A percentile compares a stretch with the other conserved stretches of the same genome.
Conservation (phyloP, 2,329 filamentous ascomycete species). For the Eurotiales sp. region DNA sequence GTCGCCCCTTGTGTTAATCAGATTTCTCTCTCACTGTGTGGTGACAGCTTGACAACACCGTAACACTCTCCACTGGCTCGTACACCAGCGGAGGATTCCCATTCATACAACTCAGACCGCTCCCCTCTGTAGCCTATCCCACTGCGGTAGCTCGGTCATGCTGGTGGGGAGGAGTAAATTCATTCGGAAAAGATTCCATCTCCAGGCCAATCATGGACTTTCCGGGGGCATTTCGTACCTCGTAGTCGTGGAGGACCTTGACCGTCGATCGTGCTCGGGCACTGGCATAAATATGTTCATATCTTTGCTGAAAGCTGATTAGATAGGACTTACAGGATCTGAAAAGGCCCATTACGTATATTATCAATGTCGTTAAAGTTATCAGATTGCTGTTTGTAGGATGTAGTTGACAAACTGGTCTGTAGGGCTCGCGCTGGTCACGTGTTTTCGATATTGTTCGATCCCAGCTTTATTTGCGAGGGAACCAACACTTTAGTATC, state of each 20-base stretch:
- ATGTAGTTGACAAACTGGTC: too few relatives aligned
- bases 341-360: too few relatives aligned
- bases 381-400: too few relatives aligned
- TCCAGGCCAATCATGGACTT: background rate
- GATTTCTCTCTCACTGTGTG: background rate
- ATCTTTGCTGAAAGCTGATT: too few relatives aligned
- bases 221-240: background rate
- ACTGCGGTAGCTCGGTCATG: background rate
- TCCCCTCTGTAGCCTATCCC: background rate
- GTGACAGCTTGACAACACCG: background rate
- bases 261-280: too few relatives aligned
- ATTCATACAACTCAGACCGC: background rate
- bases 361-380: too few relatives aligned
- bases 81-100: background rate
- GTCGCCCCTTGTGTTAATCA: conserved; percentile 31
- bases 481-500: too few relatives aligned
- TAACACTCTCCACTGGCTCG: background rate
- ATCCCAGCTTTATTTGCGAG: too few relatives aligned
- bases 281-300: too few relatives aligned
- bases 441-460: too few relatives aligned
- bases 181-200: background rate
- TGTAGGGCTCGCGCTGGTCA: too few relatives aligned
- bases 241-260: background rate
- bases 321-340: too few relatives aligned
- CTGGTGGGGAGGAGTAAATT: background rate